Percentiles rank a stretch among this genome's conserved stretches.
Evolutionary conservation across 2,329 filamentous ascomycete species (phyloP).

Genomic region (Penicillium sp.): DNA sequence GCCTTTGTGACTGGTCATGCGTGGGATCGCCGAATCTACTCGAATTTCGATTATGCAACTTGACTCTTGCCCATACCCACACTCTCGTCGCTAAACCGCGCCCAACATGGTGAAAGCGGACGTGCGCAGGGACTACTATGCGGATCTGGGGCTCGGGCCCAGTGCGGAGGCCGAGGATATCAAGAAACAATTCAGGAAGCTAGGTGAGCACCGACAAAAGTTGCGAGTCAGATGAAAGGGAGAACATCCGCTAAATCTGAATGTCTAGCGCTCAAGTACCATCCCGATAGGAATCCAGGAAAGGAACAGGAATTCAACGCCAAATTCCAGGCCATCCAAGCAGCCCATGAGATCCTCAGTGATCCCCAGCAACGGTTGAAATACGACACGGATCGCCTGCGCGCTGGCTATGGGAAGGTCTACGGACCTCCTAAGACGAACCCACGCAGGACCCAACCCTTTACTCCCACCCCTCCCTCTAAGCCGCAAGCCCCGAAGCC

Average conservation of each 20-base stretch:
- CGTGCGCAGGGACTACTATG: constrained; percentile 74
- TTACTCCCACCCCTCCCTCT: constrained; percentile 23
- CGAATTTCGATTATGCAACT: constrained; percentile 17
- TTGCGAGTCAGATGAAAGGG: background rate
- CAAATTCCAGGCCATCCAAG: constrained; percentile 82
- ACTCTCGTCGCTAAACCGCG: constrained; percentile 8
- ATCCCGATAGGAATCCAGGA: constrained; percentile 85
- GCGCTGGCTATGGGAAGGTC: constrained; percentile 44
- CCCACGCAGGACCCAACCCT: constrained; percentile 30
- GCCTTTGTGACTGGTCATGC: constrained; percentile 17
- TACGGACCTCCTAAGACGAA: constrained; percentile 33
- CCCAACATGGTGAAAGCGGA: constrained; percentile 66
- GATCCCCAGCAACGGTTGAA: constrained; percentile 58
- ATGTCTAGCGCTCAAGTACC: constrained; percentile 69
- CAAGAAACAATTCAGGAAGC: constrained; percentile 80
- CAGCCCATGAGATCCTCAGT: constrained; percentile 73
- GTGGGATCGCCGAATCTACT: constrained; percentile 6
- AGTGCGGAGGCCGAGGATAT: constrained; percentile 70
- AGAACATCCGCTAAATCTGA: constrained; percentile 10
- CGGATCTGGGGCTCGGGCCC: constrained; percentile 69
- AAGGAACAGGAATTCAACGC: constrained; percentile 74
- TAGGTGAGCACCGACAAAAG: constrained; percentile 55
- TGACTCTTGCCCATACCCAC: constrained; percentile 9
- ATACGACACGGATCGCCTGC: constrained; percentile 61
- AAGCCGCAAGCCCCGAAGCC: constrained; percentile 26